Evolutionary conservation across 129 eudicot species (phyloP).

Genomic region (sunflower (Helianthus annuus)): DNA sequence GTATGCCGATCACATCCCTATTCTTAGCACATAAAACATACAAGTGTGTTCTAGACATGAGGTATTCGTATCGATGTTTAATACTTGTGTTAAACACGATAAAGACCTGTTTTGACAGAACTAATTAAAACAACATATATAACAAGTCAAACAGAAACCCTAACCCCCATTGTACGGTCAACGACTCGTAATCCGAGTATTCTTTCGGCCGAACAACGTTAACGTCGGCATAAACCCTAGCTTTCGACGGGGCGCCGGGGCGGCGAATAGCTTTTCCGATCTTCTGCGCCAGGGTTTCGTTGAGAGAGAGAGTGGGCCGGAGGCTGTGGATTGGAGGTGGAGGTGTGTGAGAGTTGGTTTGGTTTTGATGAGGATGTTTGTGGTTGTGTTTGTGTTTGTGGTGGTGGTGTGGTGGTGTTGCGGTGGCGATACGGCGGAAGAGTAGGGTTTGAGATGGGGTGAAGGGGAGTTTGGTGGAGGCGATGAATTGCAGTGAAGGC

Average conservation of each 20-base stretch:
- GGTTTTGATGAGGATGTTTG: constrained; percentile 22
- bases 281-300: constrained; percentile 87
- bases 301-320: constrained; percentile 30
- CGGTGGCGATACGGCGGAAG: constrained; percentile 24
- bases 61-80: too few relatives aligned
- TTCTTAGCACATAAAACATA: too few relatives aligned
- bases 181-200: constrained; percentile 89
- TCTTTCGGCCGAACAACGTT: constrained; percentile 82
- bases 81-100: too few relatives aligned
- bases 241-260: constrained; percentile 89
- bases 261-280: constrained; percentile 89
- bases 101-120: background rate
- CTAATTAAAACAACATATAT: too few relatives aligned
- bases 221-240: constrained; percentile 81
- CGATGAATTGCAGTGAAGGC: too few relatives aligned
- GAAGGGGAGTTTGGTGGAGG: too few relatives aligned
- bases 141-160: background rate
- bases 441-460: too few relatives aligned
- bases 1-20: too few relatives aligned
- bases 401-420: constrained; percentile 11
- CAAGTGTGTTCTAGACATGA: too few relatives aligned
- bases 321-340: constrained; percentile 23
- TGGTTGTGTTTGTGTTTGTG: constrained; percentile 24
- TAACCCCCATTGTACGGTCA: constrained; percentile 95
- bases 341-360: constrained; percentile 14